Base-by-base conservation (phyloP, 2,329 filamentous ascomycete species). In the Fusarium mexicanum region DNA sequence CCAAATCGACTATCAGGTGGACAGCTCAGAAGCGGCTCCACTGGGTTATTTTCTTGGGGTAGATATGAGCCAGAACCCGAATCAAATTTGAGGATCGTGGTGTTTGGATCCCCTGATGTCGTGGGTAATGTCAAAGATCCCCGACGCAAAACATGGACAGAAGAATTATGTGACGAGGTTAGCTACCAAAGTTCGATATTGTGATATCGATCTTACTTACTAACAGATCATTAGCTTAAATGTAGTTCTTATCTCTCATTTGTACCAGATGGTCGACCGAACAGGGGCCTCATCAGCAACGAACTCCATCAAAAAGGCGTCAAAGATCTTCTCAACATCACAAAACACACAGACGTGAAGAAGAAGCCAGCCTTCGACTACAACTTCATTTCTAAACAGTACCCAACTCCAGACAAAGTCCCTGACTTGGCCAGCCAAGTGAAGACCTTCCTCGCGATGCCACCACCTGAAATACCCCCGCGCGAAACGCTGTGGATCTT, bases 401-500 rank as follows among this genome's bases (percentile, higher is more conserved):
- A 87, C 60, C 84, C 86, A 17, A 79, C 84, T 11, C 80, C 83
- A 6, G 74, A 72, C 43, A 67, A 82, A 37, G 77, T 82, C 2
- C 80, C 83, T 20, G 87, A 89, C 64, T 75, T 89, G 17, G 73
- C 80, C 24, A 77, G 79, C 6, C 87, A 89, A 71, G 77, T 89
- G 6, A 75, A 82, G 38, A 67, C 74, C 4, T 89, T 89, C 59
- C 82, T 89, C n/a, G 76, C 81, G 12, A 81, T 79, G 47, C 79
- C 84, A 5, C 78, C 77, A 26, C 80, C 83, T 1, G 69, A 72
- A 6, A 66, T 70, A 2, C 66, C 82, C 0, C 83, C 86, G 11
- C 80, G 80, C n/a, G 85, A 88, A 67, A 89, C 87, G 1, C 74
- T 89, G 20, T 89, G 86, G 85, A 80, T 89, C 20, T 86, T 89